Evolutionary conservation across 495 filamentous ascomycete genomes (phyloP), one percentile per base, ranked within the genome.

Genomic region (Sabuloglossum arenarium): DNA sequence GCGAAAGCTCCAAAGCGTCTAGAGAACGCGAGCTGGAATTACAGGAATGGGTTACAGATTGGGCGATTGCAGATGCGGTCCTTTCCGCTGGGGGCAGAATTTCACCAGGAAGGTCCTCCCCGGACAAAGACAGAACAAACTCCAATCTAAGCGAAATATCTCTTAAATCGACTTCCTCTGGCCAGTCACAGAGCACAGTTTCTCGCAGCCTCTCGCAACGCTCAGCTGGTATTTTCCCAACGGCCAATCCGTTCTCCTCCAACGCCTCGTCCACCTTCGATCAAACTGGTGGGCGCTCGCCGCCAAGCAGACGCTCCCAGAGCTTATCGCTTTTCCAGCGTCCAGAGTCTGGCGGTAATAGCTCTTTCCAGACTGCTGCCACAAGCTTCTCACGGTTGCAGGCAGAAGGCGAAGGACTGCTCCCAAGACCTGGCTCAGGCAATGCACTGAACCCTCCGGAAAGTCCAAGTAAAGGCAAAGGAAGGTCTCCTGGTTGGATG

Each of bases 41-140:
- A 21, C 72, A 73, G 51, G 71, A 73, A 59, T 84, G 80, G 80
- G 74, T 78, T 47, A 69, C 69, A 0, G 77, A 80, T 53, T 77
- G 80, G 57, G 74, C 79, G 32, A 75, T 73, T 14, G 70, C 76
- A 37, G 75, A 75, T 56, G 68, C 71, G 8, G 66, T 71, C 30
- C 63, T 77, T 9, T 65, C 10, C 27, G 34, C 55, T 29, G 28
- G 55, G 16, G 55, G 34, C 0, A 45, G 55, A 16, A 19, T 65
- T 14, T 60, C 65, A 45, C 60, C 56, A 49, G 68, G 69, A 1
- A 64, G 67, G 19, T 42, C 61, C 8, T 74, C 73, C 6, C 69
- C 73, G 1, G 71, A 74, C 16, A 76, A 76, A 54, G 70, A 68
- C 32, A 72, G 78, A 6, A 81, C 77, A 16, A 69, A 68, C 1